Base-by-base conservation (phyloP, 352 stramenopile genomes). In the Globisporangium acanthophoron region DNA sequence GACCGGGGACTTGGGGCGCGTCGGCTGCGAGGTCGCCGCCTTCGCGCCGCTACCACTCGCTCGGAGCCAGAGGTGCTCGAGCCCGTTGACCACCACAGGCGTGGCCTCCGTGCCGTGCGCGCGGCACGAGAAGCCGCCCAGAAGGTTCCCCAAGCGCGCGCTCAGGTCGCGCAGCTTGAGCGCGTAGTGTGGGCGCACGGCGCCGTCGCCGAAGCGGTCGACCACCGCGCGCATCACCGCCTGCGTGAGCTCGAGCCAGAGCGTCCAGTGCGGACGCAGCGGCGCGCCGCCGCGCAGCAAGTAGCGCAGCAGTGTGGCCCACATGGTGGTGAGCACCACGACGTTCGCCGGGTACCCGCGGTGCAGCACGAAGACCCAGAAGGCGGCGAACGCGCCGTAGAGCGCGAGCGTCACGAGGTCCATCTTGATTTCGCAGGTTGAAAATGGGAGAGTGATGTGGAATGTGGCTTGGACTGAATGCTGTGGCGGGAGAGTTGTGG, bases 1-100 rank as follows among this genome's bases (percentile, higher is more conserved):
- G 18, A 16, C 37, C n/a, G 52, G 52, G 3, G 39, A 58, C 39
- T 49, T 58, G 27, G 52, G 39, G 45, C 52, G 29, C 24, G 45
- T 15, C 24, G 24, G 24, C 24, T 27, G 24, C 24, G 24, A 1
- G 12, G 55, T 7, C 2, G 18, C 12, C 43, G 55, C 12, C n/a
- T 11, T 43, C 20, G 20, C 24, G 5, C 12, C 12, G 20, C 20
- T 35, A 0, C 40, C 4, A 16, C 52, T 41, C 0, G 57, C 21
- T 18, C 57, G 57, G 18, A 85, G 53, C 73, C 75, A 85, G 7
- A 80, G 27, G 45, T 80, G 75, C 31, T 82, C 73, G 15, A 85
- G 62, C 0, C 66, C 71, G 37, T 80, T 76, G 52, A 71, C 60
- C 0, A 61, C 45, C 2, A 82, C 61, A 2, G 54, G 33, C 24